Evolutionary conservation across 345 rosid species (phyloP).

Genomic region (Aquilaria yunnanensis): DNA sequence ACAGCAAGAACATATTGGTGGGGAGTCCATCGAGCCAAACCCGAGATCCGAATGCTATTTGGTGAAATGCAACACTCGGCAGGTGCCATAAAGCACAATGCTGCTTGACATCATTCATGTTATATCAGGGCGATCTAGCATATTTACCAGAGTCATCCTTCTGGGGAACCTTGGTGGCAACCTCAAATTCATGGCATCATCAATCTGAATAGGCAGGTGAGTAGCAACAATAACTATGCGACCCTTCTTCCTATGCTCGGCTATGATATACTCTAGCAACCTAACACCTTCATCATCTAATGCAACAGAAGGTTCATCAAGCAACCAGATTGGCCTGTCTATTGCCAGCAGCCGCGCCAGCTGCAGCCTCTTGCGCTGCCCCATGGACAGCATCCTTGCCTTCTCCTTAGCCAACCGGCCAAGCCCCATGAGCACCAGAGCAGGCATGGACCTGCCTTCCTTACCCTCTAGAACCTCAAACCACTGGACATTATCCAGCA

Average conservation of each 20-base stretch:
- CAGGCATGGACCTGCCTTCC: slow-evolving; percentile 68
- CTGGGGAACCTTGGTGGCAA: slow-evolving; percentile 82
- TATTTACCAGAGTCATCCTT: slow-evolving; percentile 68
- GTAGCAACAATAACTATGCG: slow-evolving; percentile 86
- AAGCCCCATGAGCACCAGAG: slow-evolving; percentile 83
- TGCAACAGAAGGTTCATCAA: slow-evolving; percentile 88
- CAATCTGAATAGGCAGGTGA: slow-evolving; percentile 75
- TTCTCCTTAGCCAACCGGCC: slow-evolving; percentile 73
- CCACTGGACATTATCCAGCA: slow-evolving; percentile 78
- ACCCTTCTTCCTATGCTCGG: slow-evolving; percentile 69
- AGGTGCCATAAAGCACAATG: background rate
- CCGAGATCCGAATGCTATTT: too few species aligned
- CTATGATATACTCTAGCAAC: slow-evolving; percentile 63
- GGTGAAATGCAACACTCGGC: too few species aligned
- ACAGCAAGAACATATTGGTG: too few species aligned
- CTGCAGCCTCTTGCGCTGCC: slow-evolving; percentile 84
- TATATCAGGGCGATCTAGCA: slow-evolving; percentile 71
- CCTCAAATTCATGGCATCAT: slow-evolving; percentile 76
- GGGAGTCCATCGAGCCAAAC: too few species aligned
- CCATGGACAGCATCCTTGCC: slow-evolving; percentile 85
- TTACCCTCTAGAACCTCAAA: slow-evolving; percentile 78
- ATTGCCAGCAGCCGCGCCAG: slow-evolving; percentile 77
- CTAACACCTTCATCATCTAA: slow-evolving; percentile 77
- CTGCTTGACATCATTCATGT: slow-evolving; percentile 14
- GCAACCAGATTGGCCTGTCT: slow-evolving; percentile 84